These are phyloP conservation scores for Oehlia diaphana DNA, from an alignment of 192 early-diverging fungal genomes.

Conservation along the genomic window DNA sequence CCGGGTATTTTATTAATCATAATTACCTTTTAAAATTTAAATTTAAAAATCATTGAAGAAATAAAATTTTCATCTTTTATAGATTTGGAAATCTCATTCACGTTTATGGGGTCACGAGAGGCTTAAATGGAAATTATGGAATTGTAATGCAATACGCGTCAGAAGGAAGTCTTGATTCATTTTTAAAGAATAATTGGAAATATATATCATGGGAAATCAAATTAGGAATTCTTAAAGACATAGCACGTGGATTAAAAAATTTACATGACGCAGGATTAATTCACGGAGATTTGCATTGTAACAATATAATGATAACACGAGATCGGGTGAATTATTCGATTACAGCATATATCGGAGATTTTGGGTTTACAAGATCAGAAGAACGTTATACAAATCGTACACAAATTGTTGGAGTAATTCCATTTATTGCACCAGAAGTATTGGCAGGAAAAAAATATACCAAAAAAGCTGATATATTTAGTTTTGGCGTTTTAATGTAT, in stretches of 20 bases:
- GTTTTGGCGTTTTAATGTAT: background rate
- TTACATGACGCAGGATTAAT: background rate
- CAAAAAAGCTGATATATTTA: background rate
- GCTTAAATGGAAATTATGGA: no score
- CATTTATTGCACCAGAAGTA: background rate
- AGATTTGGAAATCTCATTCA: background rate
- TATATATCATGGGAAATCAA: background rate
- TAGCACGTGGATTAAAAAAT: background rate
- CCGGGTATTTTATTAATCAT: no score
- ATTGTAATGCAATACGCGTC: background rate
- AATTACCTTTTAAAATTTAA: no score
- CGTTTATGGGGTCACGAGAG: background rate
- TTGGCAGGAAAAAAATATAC: background rate
- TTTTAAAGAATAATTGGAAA: background rate
- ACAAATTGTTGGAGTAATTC: background rate
- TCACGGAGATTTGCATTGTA: background rate
- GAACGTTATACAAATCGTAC: background rate
- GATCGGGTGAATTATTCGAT: background rate
- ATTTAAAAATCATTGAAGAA: no score
- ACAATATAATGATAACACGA: background rate
- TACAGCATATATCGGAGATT: background rate
- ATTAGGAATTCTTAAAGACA: background rate
- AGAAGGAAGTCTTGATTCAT: background rate
- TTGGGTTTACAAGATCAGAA: background rate
- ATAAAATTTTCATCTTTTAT: no score